phyloP scores from a whole-genome alignment of 768 basidiomycete species.

The Podaxis sp. region DNA sequence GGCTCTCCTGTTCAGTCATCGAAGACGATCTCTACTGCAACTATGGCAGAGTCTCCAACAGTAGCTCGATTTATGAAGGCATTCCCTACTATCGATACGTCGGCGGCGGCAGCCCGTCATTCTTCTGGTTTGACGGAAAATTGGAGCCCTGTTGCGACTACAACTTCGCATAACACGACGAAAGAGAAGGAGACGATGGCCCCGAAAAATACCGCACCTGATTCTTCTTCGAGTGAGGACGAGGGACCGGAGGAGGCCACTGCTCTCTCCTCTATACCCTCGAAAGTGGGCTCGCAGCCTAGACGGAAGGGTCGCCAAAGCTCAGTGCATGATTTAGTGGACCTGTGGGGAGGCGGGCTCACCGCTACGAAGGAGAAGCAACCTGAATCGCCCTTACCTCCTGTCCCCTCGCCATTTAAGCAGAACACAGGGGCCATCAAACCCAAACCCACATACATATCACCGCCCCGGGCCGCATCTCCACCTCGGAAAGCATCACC shows the following conservation, averaged over 20 bases:
- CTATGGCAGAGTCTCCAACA: constrained; percentile 31
- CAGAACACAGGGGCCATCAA: constrained; percentile 2
- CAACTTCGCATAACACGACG: constrained; percentile 10
- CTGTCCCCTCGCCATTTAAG: constrained; percentile 1
- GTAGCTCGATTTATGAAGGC: constrained; percentile 33
- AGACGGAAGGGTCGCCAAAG: constrained; percentile 63
- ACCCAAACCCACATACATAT: constrained; percentile 3
- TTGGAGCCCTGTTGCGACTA: constrained; percentile 41
- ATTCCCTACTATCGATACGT: constrained; percentile 33
- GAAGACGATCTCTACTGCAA: constrained; percentile 19
- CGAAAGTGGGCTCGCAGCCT: constrained; percentile 25
- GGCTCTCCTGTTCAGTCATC: constrained; percentile 14
- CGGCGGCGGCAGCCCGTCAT: constrained; percentile 16
- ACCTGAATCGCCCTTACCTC: constrained; percentile 14
- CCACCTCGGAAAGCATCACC: constrained; percentile 9
- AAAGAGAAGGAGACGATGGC: constrained; percentile 23
- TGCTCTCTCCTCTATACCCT: constrained; percentile 24
- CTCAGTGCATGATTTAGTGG: constrained; percentile 82
- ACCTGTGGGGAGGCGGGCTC: constrained; percentile 67
- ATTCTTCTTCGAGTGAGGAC: constrained; percentile 51
- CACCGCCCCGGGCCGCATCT: constrained; percentile 13
- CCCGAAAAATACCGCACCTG: constrained; percentile 19
- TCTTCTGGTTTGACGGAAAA: constrained; percentile 36
- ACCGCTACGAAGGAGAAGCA: constrained; percentile 40
- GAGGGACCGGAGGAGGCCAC: constrained; percentile 53